These are phyloP conservation scores for Epichloe hybrida DNA, from an alignment of 2,329 filamentous ascomycete species.

Conservation along the genomic window DNA sequence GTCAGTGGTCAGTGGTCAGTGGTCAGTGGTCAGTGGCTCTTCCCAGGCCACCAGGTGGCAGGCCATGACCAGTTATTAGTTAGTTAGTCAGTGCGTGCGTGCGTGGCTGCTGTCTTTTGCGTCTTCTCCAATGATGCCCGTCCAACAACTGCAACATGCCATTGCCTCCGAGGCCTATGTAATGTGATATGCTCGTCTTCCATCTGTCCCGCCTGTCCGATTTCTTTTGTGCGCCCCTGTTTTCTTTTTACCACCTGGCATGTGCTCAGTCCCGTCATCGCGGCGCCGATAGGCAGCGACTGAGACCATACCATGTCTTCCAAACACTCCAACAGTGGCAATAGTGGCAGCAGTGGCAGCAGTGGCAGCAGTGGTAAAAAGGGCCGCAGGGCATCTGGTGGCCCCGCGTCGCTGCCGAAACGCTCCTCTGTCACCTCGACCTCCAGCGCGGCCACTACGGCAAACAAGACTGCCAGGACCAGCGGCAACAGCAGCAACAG, in stretches of 20 bases:
- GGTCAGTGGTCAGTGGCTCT: no score
- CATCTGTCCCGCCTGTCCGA: not conserved
- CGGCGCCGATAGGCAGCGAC: constrained; percentile 17
- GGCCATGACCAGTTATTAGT: not conserved
- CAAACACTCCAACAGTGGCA: constrained; percentile 12
- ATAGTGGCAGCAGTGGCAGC: no score
- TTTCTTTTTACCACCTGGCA: constrained; percentile 3
- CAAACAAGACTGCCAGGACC: constrained; percentile 2
- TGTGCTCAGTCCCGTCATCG: constrained; percentile 13
- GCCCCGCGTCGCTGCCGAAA: constrained; percentile 5
- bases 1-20: no score
- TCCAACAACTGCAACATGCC: not conserved
- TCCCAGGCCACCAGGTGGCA: not conserved
- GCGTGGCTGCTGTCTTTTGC: not conserved
- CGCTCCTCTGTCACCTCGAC: constrained; percentile 4
- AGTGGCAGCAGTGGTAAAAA: not conserved
- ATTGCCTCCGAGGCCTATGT: not conserved
- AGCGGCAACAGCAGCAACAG: not conserved
- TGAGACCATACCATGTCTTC: constrained; percentile 10
- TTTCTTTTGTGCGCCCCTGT: not conserved
- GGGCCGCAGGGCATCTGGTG: constrained; percentile 13
- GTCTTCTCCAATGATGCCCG: not conserved
- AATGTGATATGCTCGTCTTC: not conserved
- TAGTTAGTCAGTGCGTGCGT: not conserved
- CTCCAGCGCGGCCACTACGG: not conserved